Evolutionary conservation across 2,329 filamentous ascomycete species (phyloP), one percentile per base, ranked within the genome.

Genomic region (Monosporascus sp.): DNA sequence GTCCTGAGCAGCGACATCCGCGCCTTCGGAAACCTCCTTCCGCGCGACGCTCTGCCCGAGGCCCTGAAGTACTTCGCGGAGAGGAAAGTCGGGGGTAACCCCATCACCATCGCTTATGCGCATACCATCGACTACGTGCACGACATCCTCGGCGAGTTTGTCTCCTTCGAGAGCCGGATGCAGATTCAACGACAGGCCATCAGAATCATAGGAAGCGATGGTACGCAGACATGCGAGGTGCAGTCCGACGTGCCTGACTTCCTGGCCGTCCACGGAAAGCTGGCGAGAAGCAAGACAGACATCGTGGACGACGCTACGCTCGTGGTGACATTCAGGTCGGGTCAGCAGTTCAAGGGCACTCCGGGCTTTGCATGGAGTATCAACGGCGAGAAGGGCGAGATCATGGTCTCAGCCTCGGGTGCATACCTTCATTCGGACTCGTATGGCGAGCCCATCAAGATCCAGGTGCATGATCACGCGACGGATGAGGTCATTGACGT

Each of bases 401-500:
- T 81, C 4, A 65, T 73, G 15, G 58, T 80, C 0, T 66, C 64
- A 0, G 62, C 69, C 0, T 54, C 56, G 5, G 63, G 58, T 0
- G 68, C 52, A 34, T 61, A 58, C 34, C 51, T 59, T 20, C 59
- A 70, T n/a, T 67, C 67, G 2, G 44, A 54, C 20, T 52, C 71
- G 47, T 69, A 74, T 48, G 64, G 69, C 0, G 66, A 70, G 2
- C 66, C 71, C 0, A 70, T 79, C 24, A 72, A 73, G 36, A 69
- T 80, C 6, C 72, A 80, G 36, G 61, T 85, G 0, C 74, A 82
- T 49, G 74, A 83, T 25, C 74, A 74, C 31, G 73, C 68, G 25
- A 75, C 68, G 0, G 73, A 75, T 31, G 57, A 72, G 18, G 68
- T 80, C 1, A 71, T 77, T 14, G 57, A 69, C 3, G 62, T 81